These are phyloP conservation scores for Naganishia randhawae DNA, from an alignment of 768 basidiomycete genomes.

Conservation along the genomic window DNA sequence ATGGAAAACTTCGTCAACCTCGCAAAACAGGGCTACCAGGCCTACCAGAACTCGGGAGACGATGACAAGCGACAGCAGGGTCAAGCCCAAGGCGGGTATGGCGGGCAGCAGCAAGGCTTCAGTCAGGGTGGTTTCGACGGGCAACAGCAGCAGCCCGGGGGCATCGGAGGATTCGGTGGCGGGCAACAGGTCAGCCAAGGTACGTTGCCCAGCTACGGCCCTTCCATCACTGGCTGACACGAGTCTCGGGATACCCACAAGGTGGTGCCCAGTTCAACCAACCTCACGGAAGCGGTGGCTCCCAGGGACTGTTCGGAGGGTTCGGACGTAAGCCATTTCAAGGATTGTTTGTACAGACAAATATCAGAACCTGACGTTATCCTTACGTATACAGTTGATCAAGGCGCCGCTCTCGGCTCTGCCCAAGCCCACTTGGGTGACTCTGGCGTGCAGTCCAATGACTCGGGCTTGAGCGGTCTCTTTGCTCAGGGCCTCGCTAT, in stretches of 20 bases:
- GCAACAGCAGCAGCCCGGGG: neutral
- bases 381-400: conserved; percentile 56
- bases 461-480: conserved; percentile 2
- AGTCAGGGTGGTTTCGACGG: conserved; percentile 12
- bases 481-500: conserved; percentile 23
- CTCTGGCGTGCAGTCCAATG: neutral
- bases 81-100: conserved; percentile 28
- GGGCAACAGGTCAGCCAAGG: neutral
- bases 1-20: conserved; percentile 66
- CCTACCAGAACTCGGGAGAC: conserved; percentile 56
- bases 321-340: conserved; percentile 21
- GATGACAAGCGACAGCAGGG: conserved; percentile 28
- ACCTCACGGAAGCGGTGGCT: conserved; percentile 36
- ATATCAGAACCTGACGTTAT: neutral
- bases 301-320: neutral
- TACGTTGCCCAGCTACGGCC: neutral
- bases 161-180: neutral
- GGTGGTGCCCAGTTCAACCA: conserved; percentile 39
- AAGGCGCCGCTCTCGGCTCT: conserved; percentile 60
- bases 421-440: conserved; percentile 62
- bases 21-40: conserved; percentile 64
- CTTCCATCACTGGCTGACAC: neutral
- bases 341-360: neutral
- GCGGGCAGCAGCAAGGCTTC: conserved; percentile 29
- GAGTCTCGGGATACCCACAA: neutral